Evolutionary conservation across 2,329 filamentous ascomycete species (phyloP).

Genomic region (Hypoxylon sp.): DNA sequence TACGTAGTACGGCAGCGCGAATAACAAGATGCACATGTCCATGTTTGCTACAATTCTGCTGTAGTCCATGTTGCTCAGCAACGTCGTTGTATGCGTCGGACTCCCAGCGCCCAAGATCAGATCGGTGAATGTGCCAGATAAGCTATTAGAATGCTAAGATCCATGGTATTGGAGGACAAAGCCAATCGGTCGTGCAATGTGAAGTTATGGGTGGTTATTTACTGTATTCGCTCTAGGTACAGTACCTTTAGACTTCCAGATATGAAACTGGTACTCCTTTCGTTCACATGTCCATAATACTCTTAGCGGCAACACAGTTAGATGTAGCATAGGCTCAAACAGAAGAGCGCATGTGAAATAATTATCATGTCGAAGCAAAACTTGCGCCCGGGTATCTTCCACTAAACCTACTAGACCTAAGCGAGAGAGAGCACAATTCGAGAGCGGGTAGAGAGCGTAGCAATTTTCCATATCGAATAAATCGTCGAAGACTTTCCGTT

Average conservation of each 20-base stretch:
- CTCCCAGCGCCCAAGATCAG: neutral
- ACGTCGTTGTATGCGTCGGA: conserved; percentile 3
- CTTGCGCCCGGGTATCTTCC: conserved; percentile 39
- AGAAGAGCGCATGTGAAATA: conserved; percentile 13
- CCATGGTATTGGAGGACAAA: neutral
- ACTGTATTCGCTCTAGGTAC: conserved; percentile 2
- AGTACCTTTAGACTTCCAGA: neutral
- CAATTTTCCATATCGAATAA: conserved; percentile 41
- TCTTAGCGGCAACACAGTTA: conserved; percentile 2
- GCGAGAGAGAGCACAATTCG: conserved; percentile 19
- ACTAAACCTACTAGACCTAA: conserved; percentile 26
- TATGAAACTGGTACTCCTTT: neutral
- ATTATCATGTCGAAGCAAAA: conserved; percentile 25
- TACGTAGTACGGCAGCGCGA: neutral
- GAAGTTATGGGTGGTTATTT: neutral
- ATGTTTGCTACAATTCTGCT: conserved; percentile 32
- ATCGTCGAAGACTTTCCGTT: conserved; percentile 25
- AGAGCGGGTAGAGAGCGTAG: conserved; percentile 28
- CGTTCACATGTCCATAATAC: conserved; percentile 12
- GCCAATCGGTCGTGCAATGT: neutral
- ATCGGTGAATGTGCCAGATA: neutral
- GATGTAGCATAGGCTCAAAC: conserved; percentile 3
- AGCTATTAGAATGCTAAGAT: neutral
- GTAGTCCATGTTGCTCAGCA: conserved; percentile 3
- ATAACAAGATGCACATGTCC: conserved; percentile 26